Percentiles rank a stretch among this genome's conserved stretches.
Conservation (phyloP, 768 basidiomycete species). For the Termitomyces sp. region DNA sequence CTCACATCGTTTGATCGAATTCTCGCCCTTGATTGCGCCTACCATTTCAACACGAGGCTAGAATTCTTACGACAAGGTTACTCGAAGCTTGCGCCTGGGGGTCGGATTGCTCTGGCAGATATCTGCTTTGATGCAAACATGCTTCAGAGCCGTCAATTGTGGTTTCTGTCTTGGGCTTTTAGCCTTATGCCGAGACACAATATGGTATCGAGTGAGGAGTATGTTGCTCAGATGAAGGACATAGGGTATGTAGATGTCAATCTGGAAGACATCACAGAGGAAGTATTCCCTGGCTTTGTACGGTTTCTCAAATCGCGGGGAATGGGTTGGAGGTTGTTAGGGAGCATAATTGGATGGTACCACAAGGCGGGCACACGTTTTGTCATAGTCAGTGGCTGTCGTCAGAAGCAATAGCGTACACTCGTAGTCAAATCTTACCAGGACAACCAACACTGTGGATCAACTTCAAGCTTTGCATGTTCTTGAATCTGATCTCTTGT, state of each 20-base stretch:
- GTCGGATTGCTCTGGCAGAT: conserved; percentile 58
- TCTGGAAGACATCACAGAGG: conserved; percentile 52
- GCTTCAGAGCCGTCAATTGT: conserved; percentile 20
- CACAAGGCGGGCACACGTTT: conserved; percentile 39
- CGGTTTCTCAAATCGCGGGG: conserved; percentile 44
- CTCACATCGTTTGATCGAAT: conserved; percentile 40
- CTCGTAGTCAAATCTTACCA: neutral
- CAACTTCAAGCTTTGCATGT: too few relatives aligned
- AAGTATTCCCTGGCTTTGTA: conserved; percentile 59
- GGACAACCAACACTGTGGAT: too few relatives aligned
- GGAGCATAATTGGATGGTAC: conserved; percentile 33
- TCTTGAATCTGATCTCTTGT: too few relatives aligned
- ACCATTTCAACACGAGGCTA: conserved; percentile 56
- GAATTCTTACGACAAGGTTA: conserved; percentile 51
- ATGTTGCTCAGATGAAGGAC: conserved; percentile 37
- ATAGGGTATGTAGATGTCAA: conserved; percentile 52
- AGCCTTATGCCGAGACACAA: conserved; percentile 48
- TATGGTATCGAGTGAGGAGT: conserved; percentile 41
- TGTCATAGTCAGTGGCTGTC: conserved; percentile 41
- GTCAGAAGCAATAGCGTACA: neutral
- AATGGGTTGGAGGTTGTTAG: conserved; percentile 41
- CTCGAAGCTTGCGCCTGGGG: conserved; percentile 41
- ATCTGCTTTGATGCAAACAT: conserved; percentile 43
- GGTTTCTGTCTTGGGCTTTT: conserved; percentile 28
- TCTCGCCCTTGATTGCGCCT: conserved; percentile 66